A percentile compares a stretch with the other conserved stretches of the same genome.
Evolutionary conservation across 2,329 filamentous ascomycete genomes (phyloP).

Genomic region (Phialophora macrospora): DNA sequence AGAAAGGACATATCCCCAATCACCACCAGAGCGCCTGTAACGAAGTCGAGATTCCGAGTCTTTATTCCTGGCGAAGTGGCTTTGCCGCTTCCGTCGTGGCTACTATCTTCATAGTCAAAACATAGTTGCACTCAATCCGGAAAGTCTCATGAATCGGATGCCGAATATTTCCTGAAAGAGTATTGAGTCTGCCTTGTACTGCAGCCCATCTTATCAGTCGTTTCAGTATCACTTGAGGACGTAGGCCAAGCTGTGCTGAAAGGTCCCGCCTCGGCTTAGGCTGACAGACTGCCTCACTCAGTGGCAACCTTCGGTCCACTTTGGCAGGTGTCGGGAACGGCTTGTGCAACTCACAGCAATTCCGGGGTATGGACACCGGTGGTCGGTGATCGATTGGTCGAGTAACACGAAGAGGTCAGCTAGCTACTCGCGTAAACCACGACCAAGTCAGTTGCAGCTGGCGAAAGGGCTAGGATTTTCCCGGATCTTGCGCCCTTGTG

Average conservation of each 20-base stretch:
- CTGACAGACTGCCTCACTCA: not conserved
- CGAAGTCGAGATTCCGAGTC: not conserved
- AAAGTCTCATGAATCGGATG: not conserved
- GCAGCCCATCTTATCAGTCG: not conserved
- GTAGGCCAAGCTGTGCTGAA: not conserved
- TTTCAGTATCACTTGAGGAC: not conserved
- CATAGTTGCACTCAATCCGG: not conserved
- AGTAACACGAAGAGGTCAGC: not conserved
- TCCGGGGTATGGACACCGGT: not conserved
- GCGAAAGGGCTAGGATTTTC: not conserved
- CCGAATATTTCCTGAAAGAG: not conserved
- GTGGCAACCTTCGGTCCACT: not conserved
- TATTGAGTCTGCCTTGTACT: not conserved
- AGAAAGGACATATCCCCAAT: not conserved
- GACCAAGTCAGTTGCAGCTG: not conserved
- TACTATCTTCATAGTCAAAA: not conserved
- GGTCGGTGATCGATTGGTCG: not conserved
- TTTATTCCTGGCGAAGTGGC: not conserved
- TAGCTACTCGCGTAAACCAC: not conserved
- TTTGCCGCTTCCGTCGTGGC: not conserved
- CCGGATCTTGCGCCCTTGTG: slow-evolving; percentile 10
- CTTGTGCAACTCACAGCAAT: not conserved
- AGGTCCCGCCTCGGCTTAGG: not conserved
- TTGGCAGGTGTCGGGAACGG: not conserved
- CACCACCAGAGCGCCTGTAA: not conserved